Conservation (phyloP, 495 filamentous ascomycete species). For the Lichenothelia convexa region DNA sequence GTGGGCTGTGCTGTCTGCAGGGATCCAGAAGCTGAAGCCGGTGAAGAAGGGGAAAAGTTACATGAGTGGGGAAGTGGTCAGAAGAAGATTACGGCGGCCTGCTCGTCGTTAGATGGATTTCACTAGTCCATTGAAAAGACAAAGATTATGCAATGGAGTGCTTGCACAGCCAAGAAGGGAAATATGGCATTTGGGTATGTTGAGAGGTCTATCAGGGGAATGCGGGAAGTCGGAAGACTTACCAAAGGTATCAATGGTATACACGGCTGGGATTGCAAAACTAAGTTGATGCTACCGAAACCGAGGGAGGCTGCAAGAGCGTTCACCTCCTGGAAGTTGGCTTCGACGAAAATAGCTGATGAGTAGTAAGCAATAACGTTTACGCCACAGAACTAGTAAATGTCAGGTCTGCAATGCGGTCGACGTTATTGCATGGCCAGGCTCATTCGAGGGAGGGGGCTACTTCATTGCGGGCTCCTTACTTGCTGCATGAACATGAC, state of each 20-base stretch:
- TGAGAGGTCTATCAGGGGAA: neutral
- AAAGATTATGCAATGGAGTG: no score
- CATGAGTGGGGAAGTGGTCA: constrained; percentile 67
- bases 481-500: constrained; percentile 78
- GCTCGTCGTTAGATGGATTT: no score
- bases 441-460: neutral
- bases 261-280: constrained; percentile 66
- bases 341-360: constrained; percentile 32
- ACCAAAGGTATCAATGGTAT: constrained; percentile 72
- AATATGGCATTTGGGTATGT: no score
- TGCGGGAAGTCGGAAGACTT: no score
- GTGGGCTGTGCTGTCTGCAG: constrained; percentile 25
- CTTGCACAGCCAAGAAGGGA: no score
- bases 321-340: constrained; percentile 29
- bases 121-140: no score
- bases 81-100: constrained; percentile 28
- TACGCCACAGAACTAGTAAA: constrained; percentile 25
- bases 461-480: constrained; percentile 28
- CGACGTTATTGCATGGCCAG: no score
- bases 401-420: no score
- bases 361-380: constrained; percentile 44
- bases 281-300: constrained; percentile 61
- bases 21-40: constrained; percentile 65
- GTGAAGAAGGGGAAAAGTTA: constrained; percentile 54
- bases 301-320: constrained; percentile 54